Conservation (phyloP, 345 rosid species). For the Arabidopsis arenosa region DNA sequence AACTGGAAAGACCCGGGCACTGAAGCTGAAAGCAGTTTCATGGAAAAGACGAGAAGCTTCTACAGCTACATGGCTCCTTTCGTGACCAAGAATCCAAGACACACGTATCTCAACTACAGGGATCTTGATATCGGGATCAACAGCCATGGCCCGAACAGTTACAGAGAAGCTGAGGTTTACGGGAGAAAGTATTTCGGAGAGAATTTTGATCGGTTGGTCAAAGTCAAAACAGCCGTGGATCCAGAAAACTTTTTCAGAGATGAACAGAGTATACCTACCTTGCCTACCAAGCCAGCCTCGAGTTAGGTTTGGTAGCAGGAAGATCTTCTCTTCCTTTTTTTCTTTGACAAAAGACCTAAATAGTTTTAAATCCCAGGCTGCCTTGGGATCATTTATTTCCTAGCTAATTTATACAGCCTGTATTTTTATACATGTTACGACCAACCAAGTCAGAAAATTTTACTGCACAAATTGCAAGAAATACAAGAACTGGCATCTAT, state of each 20-base stretch:
- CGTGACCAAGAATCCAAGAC: slow-evolving; percentile 68
- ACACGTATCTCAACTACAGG: slow-evolving; percentile 59
- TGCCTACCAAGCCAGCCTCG: slow-evolving; percentile 21
- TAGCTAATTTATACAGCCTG: background rate
- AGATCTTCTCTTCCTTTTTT: background rate
- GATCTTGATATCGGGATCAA: slow-evolving; percentile 59
- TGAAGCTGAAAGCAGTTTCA: slow-evolving; percentile 32
- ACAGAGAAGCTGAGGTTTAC: slow-evolving; percentile 51
- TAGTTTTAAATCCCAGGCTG: background rate
- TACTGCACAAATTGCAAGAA: background rate
- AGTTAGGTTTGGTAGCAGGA: background rate
- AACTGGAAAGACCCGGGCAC: slow-evolving; percentile 51
- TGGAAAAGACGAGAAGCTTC: slow-evolving; percentile 41
- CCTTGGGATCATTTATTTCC: background rate
- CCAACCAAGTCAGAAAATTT: background rate
- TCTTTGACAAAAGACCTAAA: background rate
- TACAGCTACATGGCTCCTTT: slow-evolving; percentile 59
- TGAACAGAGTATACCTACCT: slow-evolving; percentile 58
- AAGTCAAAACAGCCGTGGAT: slow-evolving; percentile 54
- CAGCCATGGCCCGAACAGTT: slow-evolving; percentile 37
- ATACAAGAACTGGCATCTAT: background rate
- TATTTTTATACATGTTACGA: background rate
- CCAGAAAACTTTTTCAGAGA: slow-evolving; percentile 56
- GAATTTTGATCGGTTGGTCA: slow-evolving; percentile 57
- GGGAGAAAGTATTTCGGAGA: slow-evolving; percentile 54